Evolutionary conservation across 192 early-diverging fungal genomes (phyloP).

Genomic region (Backusella tarrabulga): DNA sequence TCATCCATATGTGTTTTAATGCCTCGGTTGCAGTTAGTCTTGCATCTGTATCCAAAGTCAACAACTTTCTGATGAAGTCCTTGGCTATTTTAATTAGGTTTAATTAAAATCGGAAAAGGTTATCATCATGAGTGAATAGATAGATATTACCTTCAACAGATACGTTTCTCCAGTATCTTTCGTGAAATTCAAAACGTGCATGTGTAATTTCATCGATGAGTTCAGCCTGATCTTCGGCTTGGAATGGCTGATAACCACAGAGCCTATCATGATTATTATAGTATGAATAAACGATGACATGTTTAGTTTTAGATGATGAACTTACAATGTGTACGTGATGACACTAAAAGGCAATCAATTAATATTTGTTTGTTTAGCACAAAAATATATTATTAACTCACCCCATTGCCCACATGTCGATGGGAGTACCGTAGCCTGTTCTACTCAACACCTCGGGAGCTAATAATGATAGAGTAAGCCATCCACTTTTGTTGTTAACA

Average conservation of each 20-base stretch:
- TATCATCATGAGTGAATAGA: not conserved
- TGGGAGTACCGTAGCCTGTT: conserved; percentile 82
- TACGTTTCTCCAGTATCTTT: conserved; percentile 78
- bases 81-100: conserved; percentile 52
- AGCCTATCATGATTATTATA: conserved; percentile 42
- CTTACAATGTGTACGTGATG: conserved; percentile 84
- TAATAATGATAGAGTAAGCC: not conserved
- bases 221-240: conserved; percentile 56
- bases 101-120: not conserved
- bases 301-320: not conserved
- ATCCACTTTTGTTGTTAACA: not conserved
- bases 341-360: conserved; percentile 47
- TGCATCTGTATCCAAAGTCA: conserved; percentile 64
- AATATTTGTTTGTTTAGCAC: not conserved
- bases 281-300: too few species aligned
- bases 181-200: conserved; percentile 69
- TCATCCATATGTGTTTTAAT: conserved; percentile 84
- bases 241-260: conserved; percentile 82
- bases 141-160: conserved; percentile 67
- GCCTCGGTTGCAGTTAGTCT: conserved; percentile 83
- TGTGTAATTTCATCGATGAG: conserved; percentile 59
- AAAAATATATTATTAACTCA: conserved; percentile 21
- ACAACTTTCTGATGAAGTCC: conserved; percentile 70
- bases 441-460: conserved; percentile 86
- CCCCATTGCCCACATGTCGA: conserved; percentile 94